Evolutionary conservation across 2,329 filamentous ascomycete species (phyloP), one percentile per base, ranked within the genome.

Genomic region (Monosporascus sp.): DNA sequence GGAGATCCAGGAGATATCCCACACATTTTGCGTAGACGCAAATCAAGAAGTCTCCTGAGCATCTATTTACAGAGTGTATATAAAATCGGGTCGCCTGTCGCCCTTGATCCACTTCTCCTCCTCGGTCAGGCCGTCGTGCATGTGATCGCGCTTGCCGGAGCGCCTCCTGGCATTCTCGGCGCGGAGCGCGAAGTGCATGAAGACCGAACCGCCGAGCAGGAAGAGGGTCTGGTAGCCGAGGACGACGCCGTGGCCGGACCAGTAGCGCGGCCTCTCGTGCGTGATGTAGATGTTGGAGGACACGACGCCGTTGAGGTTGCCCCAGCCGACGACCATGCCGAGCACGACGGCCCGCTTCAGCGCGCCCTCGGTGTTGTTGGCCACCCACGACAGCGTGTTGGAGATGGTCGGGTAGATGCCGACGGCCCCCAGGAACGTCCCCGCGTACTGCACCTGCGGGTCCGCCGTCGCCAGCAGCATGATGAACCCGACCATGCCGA

Each of bases 381-480:
- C 74, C 22, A 84, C 68, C 81, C 81, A 85, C 6, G 73, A 77
- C 25, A 84, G 67, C 1, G 73, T 71, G 43, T 84, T 73, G 1
- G 81, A 80, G 55, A 80, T 77, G 3, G 76, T 74, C 49, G 79
- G 77, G 61, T 78, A 83, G 2, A 75, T 75, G 17, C 81, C 80
- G 7, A 70, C 69, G 2, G 78, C 76, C 59, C 83, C 68, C 44
- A 82, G 71, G 63, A 79, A 83, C 45, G 82, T 66, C 9, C 79
- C 79, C 49, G 79, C 76, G 65, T 83, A 83, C 49, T 75, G 73
- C 1, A 74, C 75, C 3, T 72, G 5, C 81, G 63, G 11, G 69
- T 66, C 1, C 67, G 65, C 57, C 78, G 79, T 54, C 66, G 43
- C 67, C 0, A 84, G 71, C 25, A 84, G 73, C 38, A 84, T 75